Evolutionary conservation across 2,329 filamentous ascomycete species (phyloP), one percentile per base, ranked within the genome.

Genomic region (Exophiala oligosperma): DNA sequence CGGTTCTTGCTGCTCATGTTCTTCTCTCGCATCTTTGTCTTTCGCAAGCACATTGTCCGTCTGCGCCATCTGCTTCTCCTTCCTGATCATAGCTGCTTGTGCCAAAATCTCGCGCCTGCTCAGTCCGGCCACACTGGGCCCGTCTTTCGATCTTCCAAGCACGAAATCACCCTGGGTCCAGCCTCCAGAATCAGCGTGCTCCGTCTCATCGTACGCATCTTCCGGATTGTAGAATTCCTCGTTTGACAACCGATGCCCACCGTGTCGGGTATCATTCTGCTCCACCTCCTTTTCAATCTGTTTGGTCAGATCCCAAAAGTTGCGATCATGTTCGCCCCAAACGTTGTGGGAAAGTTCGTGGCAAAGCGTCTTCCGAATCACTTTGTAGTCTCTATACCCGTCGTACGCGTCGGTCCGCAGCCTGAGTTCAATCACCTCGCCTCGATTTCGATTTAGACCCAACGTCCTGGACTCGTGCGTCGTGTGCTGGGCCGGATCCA

Each of bases 271-370:
- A 76, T 97, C 92, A 14, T 84, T 89, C 49, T 77, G 78, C 57
- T 89, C 87, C 2, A 97, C 93, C 77, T 97, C 93, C 51, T 82
- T 81, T 78, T 97, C 66, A 68, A 97, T 95, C 77, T 88, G 82
- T 66, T 86, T 87, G 65, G 90, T 96, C 67, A 99, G 73, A 53
- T 91, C 84, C 93, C 94, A 97, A 70, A 99, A 99, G 48, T 89
- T 77, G 17, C 85, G 79, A 73, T 97, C 92, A 72, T 99, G 94
- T 0, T 89, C 85, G 0, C 89, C 81, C 75, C 89, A 88, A 8
- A 96, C 90, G 68, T 96, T 97, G 74, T 99, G 94, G 64, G 92
- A 88, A 17, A 99, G 80, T 77, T 99, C 94, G 76, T 99, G 94
- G 70, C 93, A 97, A 11, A 99, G 79, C 47, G 94, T 97, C 66